A percentile compares a stretch with the other conserved stretches of the same genome.
phyloP scores from a whole-genome alignment of 345 rosid species.

The Aquilaria yunnanensis region DNA sequence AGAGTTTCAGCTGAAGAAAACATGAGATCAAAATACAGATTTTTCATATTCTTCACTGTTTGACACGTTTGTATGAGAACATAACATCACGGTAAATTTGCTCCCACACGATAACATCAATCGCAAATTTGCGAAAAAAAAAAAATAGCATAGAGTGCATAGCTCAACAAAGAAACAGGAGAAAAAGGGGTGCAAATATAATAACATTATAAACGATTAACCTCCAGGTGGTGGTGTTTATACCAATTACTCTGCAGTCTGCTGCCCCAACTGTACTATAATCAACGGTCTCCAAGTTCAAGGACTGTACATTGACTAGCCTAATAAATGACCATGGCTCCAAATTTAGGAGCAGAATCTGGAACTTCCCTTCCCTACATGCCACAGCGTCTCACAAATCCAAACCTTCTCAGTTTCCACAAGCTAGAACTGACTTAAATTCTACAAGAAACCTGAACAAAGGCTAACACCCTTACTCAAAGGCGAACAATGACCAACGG shows the following conservation, averaged over 20 bases:
- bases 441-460: slow-evolving; percentile 6
- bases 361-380: not conserved
- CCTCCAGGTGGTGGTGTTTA: not conserved
- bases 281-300: not conserved
- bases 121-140: too few relatives aligned
- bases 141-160: too few relatives aligned
- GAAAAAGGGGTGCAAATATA: not conserved
- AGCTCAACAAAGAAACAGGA: too few relatives aligned
- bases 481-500: slow-evolving; percentile 2
- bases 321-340: slow-evolving; percentile 10
- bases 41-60: too few relatives aligned
- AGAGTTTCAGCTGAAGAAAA: too few relatives aligned
- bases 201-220: not conserved
- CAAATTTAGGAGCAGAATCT: slow-evolving; percentile 5
- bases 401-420: slow-evolving; percentile 7
- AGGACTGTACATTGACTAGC: slow-evolving; percentile 19
- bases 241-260: slow-evolving; percentile 1
- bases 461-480: slow-evolving; percentile 4
- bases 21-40: too few relatives aligned
- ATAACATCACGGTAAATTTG: too few relatives aligned
- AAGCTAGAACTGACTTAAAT: not conserved
- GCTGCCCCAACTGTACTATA: not conserved
- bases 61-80: too few relatives aligned
- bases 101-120: too few relatives aligned
- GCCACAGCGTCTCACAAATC: slow-evolving; percentile 3